Conservation (phyloP, 495 filamentous ascomycete species). For the Hypoxylon fuscum region DNA sequence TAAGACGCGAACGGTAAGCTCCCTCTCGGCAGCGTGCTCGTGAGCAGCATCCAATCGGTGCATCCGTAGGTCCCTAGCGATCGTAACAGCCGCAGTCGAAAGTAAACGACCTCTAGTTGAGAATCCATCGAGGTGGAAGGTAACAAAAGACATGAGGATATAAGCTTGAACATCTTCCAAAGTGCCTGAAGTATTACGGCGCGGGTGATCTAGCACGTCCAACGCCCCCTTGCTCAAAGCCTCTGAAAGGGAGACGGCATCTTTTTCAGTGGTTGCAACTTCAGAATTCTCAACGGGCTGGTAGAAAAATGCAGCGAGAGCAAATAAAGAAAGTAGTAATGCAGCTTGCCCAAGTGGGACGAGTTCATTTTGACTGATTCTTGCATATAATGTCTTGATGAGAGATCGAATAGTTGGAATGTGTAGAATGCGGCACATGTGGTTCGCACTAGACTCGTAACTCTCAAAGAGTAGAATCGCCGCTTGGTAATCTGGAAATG, state of each 20-base stretch:
- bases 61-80: constrained; percentile 55
- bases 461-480: constrained; percentile 48
- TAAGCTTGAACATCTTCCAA: constrained; percentile 58
- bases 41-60: constrained; percentile 51
- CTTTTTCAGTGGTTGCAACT: constrained; percentile 16
- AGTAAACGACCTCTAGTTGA: constrained; percentile 44
- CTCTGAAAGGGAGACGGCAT: constrained; percentile 27
- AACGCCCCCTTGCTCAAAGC: constrained; percentile 30
- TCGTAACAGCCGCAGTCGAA: constrained; percentile 22
- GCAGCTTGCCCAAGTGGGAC: constrained; percentile 44
- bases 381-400: constrained; percentile 49
- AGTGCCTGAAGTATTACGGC: constrained; percentile 49
- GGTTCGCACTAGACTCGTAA: constrained; percentile 50
- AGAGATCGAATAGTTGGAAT: constrained; percentile 42
- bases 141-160: constrained; percentile 52
- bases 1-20: constrained; percentile 26
- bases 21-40: background rate
- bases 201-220: constrained; percentile 38
- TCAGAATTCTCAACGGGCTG: constrained; percentile 15
- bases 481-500: constrained; percentile 35
- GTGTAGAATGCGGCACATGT: constrained; percentile 52
- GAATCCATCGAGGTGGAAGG: constrained; percentile 49
- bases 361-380: constrained; percentile 30
- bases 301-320: constrained; percentile 51
- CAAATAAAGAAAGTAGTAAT: constrained; percentile 52